phyloP scores from a whole-genome alignment of 176 grass and related monocot species.

The Tuctoria greenei region DNA sequence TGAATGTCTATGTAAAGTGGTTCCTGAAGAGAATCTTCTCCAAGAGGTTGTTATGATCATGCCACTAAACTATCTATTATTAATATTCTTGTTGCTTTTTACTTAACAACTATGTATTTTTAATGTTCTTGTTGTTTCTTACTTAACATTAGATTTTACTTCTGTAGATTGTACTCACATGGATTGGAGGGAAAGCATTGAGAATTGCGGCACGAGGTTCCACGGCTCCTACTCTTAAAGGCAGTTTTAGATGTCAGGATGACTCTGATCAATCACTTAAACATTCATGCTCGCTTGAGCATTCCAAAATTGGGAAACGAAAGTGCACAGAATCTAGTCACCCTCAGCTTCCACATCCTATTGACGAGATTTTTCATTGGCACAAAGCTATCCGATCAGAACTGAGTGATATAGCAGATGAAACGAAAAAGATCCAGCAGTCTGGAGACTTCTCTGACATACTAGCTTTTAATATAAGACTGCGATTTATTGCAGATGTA shows the following conservation, averaged over 20 bases:
- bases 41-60: conserved; percentile 50
- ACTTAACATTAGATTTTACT: conserved; percentile 29
- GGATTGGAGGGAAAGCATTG: conserved; percentile 56
- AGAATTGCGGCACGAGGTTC: conserved; percentile 27
- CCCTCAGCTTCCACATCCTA: conserved; percentile 50
- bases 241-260: conserved; percentile 22
- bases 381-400: conserved; percentile 77
- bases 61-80: conserved; percentile 14
- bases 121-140: background rate
- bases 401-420: conserved; percentile 64
- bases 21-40: conserved; percentile 77
- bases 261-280: conserved; percentile 29
- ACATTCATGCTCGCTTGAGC: conserved; percentile 30
- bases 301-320: conserved; percentile 57
- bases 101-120: background rate
- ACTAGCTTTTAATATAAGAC: conserved; percentile 55
- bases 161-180: conserved; percentile 74
- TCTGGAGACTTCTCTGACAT: conserved; percentile 74
- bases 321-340: conserved; percentile 47
- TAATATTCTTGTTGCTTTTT: background rate
- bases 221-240: conserved; percentile 17
- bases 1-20: conserved; percentile 63
- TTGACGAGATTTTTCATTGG: conserved; percentile 95
- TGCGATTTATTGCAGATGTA: conserved; percentile 83
- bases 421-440: conserved; percentile 58